These are phyloP conservation scores for Suillus decipiens DNA, from an alignment of 768 basidiomycete species.

Conservation along the genomic window DNA sequence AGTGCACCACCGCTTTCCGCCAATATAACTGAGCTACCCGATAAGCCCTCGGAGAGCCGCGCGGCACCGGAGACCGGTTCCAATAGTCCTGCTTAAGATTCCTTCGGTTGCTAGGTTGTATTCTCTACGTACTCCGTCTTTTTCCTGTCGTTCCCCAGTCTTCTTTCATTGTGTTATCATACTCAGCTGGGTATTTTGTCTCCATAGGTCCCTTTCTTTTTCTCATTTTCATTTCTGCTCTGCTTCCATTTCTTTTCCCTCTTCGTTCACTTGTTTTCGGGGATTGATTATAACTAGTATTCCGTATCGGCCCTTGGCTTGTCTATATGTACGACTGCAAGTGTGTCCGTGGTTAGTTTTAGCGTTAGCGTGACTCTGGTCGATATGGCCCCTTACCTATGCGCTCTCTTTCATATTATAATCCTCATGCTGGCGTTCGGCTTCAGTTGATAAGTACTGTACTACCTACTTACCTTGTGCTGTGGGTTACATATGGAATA, in stretches of 20 bases:
- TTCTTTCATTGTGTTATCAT: slow-evolving; percentile 18
- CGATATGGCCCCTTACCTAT: slow-evolving; percentile 9
- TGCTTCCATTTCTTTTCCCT: slow-evolving; percentile 5
- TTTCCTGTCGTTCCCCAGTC: slow-evolving; percentile 12
- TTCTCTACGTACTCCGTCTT: slow-evolving; percentile 9
- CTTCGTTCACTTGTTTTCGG: slow-evolving; percentile 12
- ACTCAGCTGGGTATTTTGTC: slow-evolving; percentile 21
- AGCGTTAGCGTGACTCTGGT: slow-evolving; percentile 7
- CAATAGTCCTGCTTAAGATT: slow-evolving; percentile 23
- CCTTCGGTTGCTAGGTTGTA: slow-evolving; percentile 27
- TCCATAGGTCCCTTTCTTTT: slow-evolving; percentile 25
- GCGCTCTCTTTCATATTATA: slow-evolving; percentile 9
- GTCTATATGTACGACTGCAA: slow-evolving; percentile 31
- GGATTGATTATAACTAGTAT: slow-evolving; percentile 25
- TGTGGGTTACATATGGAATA: slow-evolving; percentile 8
- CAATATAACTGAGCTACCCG: slow-evolving; percentile 20
- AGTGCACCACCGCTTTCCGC: slow-evolving; percentile 18
- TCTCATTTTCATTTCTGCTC: slow-evolving; percentile 13
- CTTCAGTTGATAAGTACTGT: slow-evolving; percentile 10
- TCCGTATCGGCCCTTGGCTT: slow-evolving; percentile 23
- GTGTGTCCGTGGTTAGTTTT: slow-evolving; percentile 7
- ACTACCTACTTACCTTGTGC: slow-evolving; percentile 7
- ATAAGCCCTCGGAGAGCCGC: slow-evolving; percentile 27
- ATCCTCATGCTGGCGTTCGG: slow-evolving; percentile 5
- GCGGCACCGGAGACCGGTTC: slow-evolving; percentile 22